A percentile compares a stretch with the other conserved stretches of the same genome.
phyloP scores from a whole-genome alignment of 345 rosid species.

The Aquilaria sinensis region DNA sequence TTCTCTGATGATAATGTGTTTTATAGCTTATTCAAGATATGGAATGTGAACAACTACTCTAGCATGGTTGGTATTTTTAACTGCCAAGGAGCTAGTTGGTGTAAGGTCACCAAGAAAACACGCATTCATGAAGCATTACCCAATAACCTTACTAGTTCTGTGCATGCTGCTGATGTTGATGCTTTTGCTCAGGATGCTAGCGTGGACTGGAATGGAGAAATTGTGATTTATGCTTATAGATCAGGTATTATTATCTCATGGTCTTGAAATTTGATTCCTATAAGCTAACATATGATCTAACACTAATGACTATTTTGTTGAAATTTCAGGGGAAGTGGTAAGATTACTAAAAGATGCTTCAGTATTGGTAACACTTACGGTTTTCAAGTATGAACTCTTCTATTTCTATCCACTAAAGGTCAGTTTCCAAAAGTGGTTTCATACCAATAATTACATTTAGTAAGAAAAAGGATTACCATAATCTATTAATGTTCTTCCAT shows the following conservation, averaged over 20 bases:
- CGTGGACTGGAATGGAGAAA: constrained; percentile 72
- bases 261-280: too few relatives aligned
- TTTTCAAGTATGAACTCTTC: constrained; percentile 76
- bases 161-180: constrained; percentile 75
- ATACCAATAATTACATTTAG: constrained; percentile 2
- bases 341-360: constrained; percentile 64
- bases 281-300: too few relatives aligned
- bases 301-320: too few relatives aligned
- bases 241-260: constrained; percentile 43
- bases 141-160: constrained; percentile 61
- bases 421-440: constrained; percentile 3
- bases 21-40: constrained; percentile 78
- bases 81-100: constrained; percentile 99
- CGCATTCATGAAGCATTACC: constrained; percentile 82
- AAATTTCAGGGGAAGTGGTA: constrained; percentile 27
- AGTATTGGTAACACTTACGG: constrained; percentile 61
- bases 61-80: constrained; percentile 93
- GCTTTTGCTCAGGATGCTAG: constrained; percentile 61
- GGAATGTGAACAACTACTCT: constrained; percentile 81
- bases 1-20: constrained; percentile 1
- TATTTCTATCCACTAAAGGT: constrained; percentile 73
- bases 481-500: too few relatives aligned
- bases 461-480: too few relatives aligned
- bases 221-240: constrained; percentile 56
- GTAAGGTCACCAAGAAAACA: constrained; percentile 72